Percentiles rank a stretch among this genome's conserved stretches.
Conservation (phyloP, 345 rosid species). For the Moricandia moricandioides region DNA sequence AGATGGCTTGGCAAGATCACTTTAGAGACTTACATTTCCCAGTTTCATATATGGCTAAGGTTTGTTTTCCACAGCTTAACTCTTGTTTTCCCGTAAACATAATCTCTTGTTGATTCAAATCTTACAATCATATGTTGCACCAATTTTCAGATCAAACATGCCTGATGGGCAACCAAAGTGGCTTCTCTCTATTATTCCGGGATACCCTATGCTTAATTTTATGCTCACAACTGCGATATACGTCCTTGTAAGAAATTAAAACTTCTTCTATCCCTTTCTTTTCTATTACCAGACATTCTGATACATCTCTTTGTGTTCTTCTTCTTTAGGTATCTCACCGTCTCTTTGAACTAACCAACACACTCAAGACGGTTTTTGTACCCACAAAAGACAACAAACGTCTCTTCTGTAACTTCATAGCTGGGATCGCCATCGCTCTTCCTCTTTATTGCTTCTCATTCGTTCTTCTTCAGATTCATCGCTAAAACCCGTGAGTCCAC, state of each 20-base stretch:
- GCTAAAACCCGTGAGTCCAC: constrained; percentile 50
- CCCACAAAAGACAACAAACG: constrained; percentile 72
- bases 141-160: constrained; percentile 57
- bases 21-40: constrained; percentile 92
- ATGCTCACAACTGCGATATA: constrained; percentile 93
- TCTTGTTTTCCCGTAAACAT: not conserved
- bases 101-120: not conserved
- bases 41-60: constrained; percentile 99
- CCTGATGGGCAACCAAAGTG: constrained; percentile 98
- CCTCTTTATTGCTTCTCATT: constrained; percentile 58
- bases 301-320: constrained; percentile 12
- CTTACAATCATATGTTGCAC: no score
- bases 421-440: constrained; percentile 59
- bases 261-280: not conserved
- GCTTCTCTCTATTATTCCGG: constrained; percentile 91
- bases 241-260: constrained; percentile 53
- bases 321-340: constrained; percentile 70
- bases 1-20: constrained; percentile 98
- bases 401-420: constrained; percentile 59
- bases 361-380: constrained; percentile 64
- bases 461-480: constrained; percentile 81
- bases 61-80: constrained; percentile 34
- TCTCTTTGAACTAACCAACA: constrained; percentile 75
- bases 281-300: not conserved
- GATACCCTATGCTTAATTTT: constrained; percentile 86